phyloP scores from a whole-genome alignment of 192 early-diverging fungal genomes.

The Coemansia nantahalensis region DNA sequence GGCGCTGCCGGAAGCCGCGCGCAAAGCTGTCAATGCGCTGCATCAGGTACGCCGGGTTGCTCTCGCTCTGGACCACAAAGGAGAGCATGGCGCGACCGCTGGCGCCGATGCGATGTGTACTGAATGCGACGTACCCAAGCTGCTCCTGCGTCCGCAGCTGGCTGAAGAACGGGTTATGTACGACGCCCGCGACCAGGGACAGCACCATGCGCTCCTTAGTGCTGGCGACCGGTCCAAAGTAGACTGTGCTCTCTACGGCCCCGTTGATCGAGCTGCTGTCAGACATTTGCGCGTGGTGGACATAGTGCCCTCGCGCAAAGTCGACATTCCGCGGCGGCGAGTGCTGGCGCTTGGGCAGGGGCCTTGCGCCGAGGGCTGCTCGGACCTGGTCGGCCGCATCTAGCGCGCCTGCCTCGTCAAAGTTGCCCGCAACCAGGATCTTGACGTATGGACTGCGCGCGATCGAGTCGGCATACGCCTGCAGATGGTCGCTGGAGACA shows the following conservation, averaged over 20 bases:
- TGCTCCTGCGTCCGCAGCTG: conserved; percentile 88
- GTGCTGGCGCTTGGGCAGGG: conserved; percentile 30
- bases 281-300: conserved; percentile 11
- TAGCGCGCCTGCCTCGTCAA: conserved; percentile 59
- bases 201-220: conserved; percentile 55
- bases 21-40: conserved; percentile 75
- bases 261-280: conserved; percentile 81
- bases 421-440: conserved; percentile 77
- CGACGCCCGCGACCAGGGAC: conserved; percentile 66
- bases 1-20: conserved; percentile 31
- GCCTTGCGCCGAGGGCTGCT: conserved; percentile 53
- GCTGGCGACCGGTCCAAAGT: conserved; percentile 67
- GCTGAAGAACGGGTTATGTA: conserved; percentile 79
- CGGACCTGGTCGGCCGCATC: conserved; percentile 54
- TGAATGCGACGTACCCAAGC: conserved; percentile 57
- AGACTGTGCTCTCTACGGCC: conserved; percentile 70
- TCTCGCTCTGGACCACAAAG: conserved; percentile 79
- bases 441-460: conserved; percentile 57
- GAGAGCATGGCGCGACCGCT: conserved; percentile 25
- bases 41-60: conserved; percentile 72
- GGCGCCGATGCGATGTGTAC: background rate
- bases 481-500: conserved; percentile 66
- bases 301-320: conserved; percentile 23
- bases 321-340: background rate
- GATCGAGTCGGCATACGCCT: conserved; percentile 66